A percentile compares a stretch with the other conserved stretches of the same genome.
Evolutionary conservation across 331 rosid genomes (phyloP).

Genomic region (Cydonia oblonga): DNA sequence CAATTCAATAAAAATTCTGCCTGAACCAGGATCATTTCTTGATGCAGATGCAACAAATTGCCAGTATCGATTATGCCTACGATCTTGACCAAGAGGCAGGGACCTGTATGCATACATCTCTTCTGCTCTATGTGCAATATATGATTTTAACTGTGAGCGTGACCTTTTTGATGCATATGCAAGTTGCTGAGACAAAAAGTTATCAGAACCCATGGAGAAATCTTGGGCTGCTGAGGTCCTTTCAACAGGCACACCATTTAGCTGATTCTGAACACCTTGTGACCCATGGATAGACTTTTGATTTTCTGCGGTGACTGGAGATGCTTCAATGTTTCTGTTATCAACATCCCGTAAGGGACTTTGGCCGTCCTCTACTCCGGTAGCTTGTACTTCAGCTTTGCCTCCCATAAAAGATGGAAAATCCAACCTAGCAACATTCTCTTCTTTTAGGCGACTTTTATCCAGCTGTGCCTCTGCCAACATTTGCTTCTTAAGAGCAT

Average conservation of each 20-base stretch:
- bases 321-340: constrained; percentile 44
- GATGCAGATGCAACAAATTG: constrained; percentile 92
- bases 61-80: constrained; percentile 94
- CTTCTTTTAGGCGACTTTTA: constrained; percentile 80
- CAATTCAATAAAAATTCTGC: constrained; percentile 80
- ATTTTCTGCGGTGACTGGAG: constrained; percentile 57
- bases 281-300: constrained; percentile 32
- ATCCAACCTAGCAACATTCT: constrained; percentile 46
- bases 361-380: constrained; percentile 57
- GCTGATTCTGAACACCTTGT: constrained; percentile 24
- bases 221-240: constrained; percentile 47
- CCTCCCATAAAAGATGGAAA: constrained; percentile 37
- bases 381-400: constrained; percentile 53
- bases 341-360: constrained; percentile 68
- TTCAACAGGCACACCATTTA: constrained; percentile 33
- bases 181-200: constrained; percentile 52
- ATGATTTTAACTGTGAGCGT: constrained; percentile 88
- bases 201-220: constrained; percentile 52
- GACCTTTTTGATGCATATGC: constrained; percentile 79
- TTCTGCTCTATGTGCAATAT: constrained; percentile 84
- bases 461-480: constrained; percentile 98
- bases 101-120: constrained; percentile 95
- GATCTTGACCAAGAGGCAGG: constrained; percentile 98
- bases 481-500: constrained; percentile 97
- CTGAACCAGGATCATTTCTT: constrained; percentile 94